Conservation (phyloP, 148 eudicot genomes). For the Gaultheria prostrata region DNA sequence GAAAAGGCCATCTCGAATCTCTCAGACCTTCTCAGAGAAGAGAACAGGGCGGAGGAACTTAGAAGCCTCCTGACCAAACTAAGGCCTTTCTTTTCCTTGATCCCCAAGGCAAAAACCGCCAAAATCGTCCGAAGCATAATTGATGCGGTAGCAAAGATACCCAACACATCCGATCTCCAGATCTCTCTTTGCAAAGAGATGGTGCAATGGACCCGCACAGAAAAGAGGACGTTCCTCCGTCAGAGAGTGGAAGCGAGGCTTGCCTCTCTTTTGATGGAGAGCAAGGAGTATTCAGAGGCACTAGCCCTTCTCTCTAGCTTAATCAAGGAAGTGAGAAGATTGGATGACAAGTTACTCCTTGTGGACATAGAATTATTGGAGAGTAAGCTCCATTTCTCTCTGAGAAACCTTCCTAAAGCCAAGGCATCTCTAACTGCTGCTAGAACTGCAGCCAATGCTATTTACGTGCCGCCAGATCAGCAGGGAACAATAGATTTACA, state of each 20-base stretch:
- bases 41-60: conserved; percentile 34
- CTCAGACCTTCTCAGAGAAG: conserved; percentile 32
- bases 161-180: conserved; percentile 37
- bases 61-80: conserved; percentile 32
- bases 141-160: conserved; percentile 40
- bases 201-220: conserved; percentile 37
- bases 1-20: conserved; percentile 35
- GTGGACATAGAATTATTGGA: conserved; percentile 40
- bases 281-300: conserved; percentile 39
- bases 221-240: conserved; percentile 41
- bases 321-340: conserved; percentile 39
- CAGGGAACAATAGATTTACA: conserved; percentile 41
- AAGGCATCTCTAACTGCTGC: conserved; percentile 43
- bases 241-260: conserved; percentile 42
- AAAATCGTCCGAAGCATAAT: conserved; percentile 36
- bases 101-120: conserved; percentile 43
- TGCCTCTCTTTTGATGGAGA: conserved; percentile 42
- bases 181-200: conserved; percentile 42
- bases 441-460: conserved; percentile 43
- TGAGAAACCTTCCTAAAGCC: conserved; percentile 41
- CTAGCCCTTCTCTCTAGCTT: conserved; percentile 31
- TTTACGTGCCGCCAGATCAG: conserved; percentile 45
- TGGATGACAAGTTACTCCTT: conserved; percentile 37
- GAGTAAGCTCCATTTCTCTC: conserved; percentile 41
- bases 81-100: conserved; percentile 39